A percentile compares a stretch with the other conserved stretches of the same genome.
Conservation (phyloP, 1,284 basidiomycete genomes). For the Blastosporella zonata region DNA sequence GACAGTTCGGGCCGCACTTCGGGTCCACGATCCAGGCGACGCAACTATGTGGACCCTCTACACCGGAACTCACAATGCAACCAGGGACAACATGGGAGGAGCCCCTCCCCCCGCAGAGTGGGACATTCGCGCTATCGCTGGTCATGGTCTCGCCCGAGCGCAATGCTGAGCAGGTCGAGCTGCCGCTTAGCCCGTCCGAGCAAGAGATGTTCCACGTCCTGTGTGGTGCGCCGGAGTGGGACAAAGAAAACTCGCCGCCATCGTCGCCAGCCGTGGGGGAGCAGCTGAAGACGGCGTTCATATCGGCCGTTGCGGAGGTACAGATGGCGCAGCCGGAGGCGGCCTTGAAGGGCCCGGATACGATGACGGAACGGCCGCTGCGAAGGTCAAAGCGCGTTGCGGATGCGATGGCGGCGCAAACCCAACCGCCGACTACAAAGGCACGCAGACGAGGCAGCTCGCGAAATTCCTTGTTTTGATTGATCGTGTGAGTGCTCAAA, state of each 20-base stretch:
- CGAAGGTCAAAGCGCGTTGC: constrained; percentile 69
- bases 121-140: constrained; percentile 15
- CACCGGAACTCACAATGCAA: background rate
- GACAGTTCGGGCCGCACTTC: constrained; percentile 58
- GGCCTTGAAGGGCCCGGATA: background rate
- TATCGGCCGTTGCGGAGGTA: background rate
- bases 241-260: constrained; percentile 34
- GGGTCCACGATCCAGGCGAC: constrained; percentile 44
- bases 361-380: constrained; percentile 32
- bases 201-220: constrained; percentile 65
- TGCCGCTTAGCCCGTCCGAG: constrained; percentile 64
- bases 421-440: constrained; percentile 31
- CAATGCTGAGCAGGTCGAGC: constrained; percentile 27
- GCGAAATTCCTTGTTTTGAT: constrained; percentile 33
- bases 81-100: background rate
- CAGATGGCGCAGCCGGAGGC: background rate
- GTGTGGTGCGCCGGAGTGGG: constrained; percentile 59
- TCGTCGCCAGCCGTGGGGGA: constrained; percentile 20
- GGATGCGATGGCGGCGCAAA: constrained; percentile 46
- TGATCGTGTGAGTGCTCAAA: constrained; percentile 20
- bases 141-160: constrained; percentile 9
- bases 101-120: background rate
- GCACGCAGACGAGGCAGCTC: constrained; percentile 32
- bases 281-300: constrained; percentile 14
- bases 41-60: constrained; percentile 25